A percentile compares a stretch with the other conserved stretches of the same genome.
Evolutionary conservation across 768 basidiomycete species (phyloP).

Genomic region (Xerocomellus intermedius): DNA sequence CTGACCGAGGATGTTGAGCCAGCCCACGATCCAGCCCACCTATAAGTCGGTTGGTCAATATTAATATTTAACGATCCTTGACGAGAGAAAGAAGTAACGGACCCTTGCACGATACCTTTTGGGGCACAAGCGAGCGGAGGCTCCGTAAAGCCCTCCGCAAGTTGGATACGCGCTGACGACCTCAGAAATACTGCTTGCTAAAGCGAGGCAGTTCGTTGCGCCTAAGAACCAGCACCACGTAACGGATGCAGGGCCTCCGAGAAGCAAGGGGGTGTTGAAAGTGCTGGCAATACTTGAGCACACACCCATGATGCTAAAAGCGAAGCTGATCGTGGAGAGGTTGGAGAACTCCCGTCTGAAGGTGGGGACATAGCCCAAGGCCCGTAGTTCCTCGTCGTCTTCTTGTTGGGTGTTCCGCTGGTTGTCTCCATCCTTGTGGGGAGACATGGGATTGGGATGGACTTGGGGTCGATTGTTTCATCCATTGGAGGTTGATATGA

Average conservation of each 20-base stretch:
- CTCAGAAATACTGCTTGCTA: constrained; percentile 32
- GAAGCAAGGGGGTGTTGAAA: constrained; percentile 37
- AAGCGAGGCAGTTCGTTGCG: constrained; percentile 25
- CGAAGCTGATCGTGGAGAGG: constrained; percentile 34
- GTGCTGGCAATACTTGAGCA: constrained; percentile 39
- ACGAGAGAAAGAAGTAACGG: constrained; percentile 10
- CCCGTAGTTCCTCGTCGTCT: constrained; percentile 26
- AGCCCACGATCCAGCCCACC: constrained; percentile 31
- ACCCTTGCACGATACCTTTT: constrained; percentile 63
- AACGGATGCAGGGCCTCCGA: constrained; percentile 37
- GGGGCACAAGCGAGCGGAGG: constrained; percentile 73
- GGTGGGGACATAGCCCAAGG: constrained; percentile 31
- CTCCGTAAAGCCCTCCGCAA: constrained; percentile 52
- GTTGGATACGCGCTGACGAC: constrained; percentile 34
- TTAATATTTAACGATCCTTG: background rate
- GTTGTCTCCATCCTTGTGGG: background rate
- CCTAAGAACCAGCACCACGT: constrained; percentile 39
- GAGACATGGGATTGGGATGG: constrained; percentile 1
- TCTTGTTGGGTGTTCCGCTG: background rate
- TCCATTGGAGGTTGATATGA: background rate
- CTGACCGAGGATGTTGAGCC: constrained; percentile 34
- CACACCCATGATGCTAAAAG: constrained; percentile 37
- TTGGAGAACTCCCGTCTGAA: constrained; percentile 47
- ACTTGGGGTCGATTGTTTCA: background rate
- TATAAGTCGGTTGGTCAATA: constrained; percentile 1